Conservation (phyloP, 306 rosid species). For the Coriaria nepalensis region DNA sequence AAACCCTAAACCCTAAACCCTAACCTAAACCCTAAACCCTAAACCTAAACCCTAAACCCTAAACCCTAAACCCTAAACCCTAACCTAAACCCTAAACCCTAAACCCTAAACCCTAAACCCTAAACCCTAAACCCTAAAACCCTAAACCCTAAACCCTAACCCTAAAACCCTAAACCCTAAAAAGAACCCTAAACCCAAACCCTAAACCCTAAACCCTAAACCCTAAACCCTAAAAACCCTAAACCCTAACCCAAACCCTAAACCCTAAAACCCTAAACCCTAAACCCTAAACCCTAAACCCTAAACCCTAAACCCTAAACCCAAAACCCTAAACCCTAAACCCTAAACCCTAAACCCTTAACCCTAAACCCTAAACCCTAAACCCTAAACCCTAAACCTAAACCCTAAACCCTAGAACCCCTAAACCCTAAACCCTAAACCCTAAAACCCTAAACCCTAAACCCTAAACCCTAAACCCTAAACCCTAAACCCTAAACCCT, state of each 20-base stretch:
- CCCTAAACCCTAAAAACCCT: background rate
- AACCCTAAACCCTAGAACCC: slow-evolving; percentile 5
- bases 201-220: background rate
- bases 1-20: slow-evolving; percentile 7
- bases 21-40: background rate
- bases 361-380: background rate
- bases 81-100: too few relatives aligned
- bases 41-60: background rate
- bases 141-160: background rate
- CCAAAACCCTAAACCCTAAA: background rate
- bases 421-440: background rate
- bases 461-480: background rate
- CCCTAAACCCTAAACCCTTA: slow-evolving; percentile 1
- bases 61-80: background rate
- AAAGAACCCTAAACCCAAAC: too few relatives aligned
- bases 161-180: background rate
- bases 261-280: background rate
- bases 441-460: background rate
- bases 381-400: slow-evolving; percentile 7
- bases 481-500: background rate
- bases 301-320: background rate
- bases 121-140: background rate
- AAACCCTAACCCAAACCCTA: background rate
- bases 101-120: background rate
- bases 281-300: background rate